These are phyloP conservation scores for Hemisphaericaspora xylofermentans DNA, from an alignment of 1,139 yeast species.

Conservation along the genomic window DNA sequence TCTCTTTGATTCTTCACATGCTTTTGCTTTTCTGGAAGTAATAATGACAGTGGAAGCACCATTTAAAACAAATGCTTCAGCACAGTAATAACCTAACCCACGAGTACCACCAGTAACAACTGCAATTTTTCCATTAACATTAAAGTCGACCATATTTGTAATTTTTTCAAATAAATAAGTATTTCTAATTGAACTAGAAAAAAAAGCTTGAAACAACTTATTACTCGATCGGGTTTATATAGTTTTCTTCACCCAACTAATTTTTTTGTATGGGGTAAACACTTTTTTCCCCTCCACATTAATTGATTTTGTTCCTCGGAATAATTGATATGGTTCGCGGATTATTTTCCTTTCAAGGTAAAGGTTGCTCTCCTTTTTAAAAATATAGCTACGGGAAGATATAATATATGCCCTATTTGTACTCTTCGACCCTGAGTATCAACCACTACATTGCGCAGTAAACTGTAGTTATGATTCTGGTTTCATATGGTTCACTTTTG, in stretches of 20 bases:
- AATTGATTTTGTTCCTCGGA: background rate
- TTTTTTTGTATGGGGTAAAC: background rate
- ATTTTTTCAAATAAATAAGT: background rate
- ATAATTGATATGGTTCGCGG: background rate
- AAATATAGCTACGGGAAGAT: no score
- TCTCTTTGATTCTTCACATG: conserved; percentile 60
- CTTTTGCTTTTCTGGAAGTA: conserved; percentile 64
- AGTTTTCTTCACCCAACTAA: no score
- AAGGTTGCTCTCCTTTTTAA: background rate
- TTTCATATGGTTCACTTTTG: no score
- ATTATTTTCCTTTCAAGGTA: background rate
- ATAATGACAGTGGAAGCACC: conserved; percentile 66
- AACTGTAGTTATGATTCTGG: no score
- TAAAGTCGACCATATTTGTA: conserved; percentile 39
- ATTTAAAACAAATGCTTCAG: conserved; percentile 61
- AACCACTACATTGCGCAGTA: no score
- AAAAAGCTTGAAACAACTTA: background rate
- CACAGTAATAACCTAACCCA: conserved; percentile 71
- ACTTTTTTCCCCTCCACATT: background rate
- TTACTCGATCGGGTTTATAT: no score
- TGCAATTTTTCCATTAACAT: conserved; percentile 65
- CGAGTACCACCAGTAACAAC: conserved; percentile 80
- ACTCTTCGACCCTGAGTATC: no score
- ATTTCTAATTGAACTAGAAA: background rate
- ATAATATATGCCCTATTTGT: no score